Base-by-base conservation (phyloP, 2,329 filamentous ascomycete species). In the Esteya vermicola region DNA sequence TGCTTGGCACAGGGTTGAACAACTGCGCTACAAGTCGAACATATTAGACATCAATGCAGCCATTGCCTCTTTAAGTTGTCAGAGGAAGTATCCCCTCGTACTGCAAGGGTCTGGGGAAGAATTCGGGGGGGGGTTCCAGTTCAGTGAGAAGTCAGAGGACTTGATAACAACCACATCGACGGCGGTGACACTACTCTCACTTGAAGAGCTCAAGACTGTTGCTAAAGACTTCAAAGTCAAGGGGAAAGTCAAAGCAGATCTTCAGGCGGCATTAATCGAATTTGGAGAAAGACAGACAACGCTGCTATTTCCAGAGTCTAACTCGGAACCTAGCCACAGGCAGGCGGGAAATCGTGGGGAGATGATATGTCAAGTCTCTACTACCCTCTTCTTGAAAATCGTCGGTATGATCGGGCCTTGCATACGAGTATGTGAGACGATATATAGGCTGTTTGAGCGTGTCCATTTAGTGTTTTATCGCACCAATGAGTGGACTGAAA, bases 391-490 rank as follows among this genome's bases (percentile, higher is more conserved):
- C 4, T 20, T 25, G 4, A 36, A 39, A 12, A 89, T 94, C 32
- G 59, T 88, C 49, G 68, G 70, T 23, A 77, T 78, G 42, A 82
- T 83, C 0, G 91, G 91, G 0, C 76, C 85, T 13, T 94, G 88
- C 48, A 79, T 96, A 45, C 72, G 89, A 28, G 71, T 98, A 12
- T 85, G 85, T 1, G 60, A 79, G 1, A 61, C 72, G 0, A 70
- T 79, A 1, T 72, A 86, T 46, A 85, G 78, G 51, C 70, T 98
- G 1, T 98, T 98, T 51, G 86, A 95, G 57, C 75, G 91, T 21
- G 86, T 96, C 1, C 91, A 96, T 60, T 64, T 98, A 3, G 86
- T 98, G 22, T 98, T 95, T 57, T 96, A 96, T 57, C 73, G 89
- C 43, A 95, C 88, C 9, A 93, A 85, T 0, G 84, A 94, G 55